These are phyloP conservation scores for Kluyveromyces starmeri DNA, from an alignment of 805 yeast species.

Conservation along the genomic window DNA sequence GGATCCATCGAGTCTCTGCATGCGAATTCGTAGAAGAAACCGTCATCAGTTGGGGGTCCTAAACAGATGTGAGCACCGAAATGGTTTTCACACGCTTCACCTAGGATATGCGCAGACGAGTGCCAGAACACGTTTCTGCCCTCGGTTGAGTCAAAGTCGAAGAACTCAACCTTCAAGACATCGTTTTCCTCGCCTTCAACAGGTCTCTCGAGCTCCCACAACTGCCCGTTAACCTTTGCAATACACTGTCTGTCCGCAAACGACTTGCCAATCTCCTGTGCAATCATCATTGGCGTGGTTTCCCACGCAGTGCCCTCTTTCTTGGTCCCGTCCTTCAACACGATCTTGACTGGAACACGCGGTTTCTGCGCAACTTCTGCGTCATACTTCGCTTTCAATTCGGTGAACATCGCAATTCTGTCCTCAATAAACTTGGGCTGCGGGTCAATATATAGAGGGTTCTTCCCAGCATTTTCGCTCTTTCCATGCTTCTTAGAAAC, in stretches of 20 bases:
- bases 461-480: constrained; percentile 33
- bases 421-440: constrained; percentile 78
- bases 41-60: constrained; percentile 98
- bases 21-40: constrained; percentile 95
- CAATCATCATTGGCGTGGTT: constrained; percentile 82
- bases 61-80: constrained; percentile 85
- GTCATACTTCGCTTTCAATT: constrained; percentile 69
- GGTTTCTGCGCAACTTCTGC: constrained; percentile 56
- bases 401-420: constrained; percentile 71
- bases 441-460: constrained; percentile 51
- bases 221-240: constrained; percentile 78
- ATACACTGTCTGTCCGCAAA: constrained; percentile 85
- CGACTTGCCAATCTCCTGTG: constrained; percentile 75
- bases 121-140: constrained; percentile 98
- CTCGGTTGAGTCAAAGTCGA: constrained; percentile 88
- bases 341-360: constrained; percentile 61
- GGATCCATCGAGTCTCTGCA: constrained; percentile 39
- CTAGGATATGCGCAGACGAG: constrained; percentile 95
- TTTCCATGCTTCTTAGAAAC: constrained; percentile 35
- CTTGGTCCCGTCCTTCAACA: constrained; percentile 77
- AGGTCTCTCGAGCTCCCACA: constrained; percentile 96
- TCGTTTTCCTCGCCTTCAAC: constrained; percentile 52
- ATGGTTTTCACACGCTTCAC: constrained; percentile 97
- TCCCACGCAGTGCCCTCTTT: constrained; percentile 81
- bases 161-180: constrained; percentile 51